Conservation (phyloP, 2,329 filamentous ascomycete genomes). For the Fusarium brevicatenulatum region DNA sequence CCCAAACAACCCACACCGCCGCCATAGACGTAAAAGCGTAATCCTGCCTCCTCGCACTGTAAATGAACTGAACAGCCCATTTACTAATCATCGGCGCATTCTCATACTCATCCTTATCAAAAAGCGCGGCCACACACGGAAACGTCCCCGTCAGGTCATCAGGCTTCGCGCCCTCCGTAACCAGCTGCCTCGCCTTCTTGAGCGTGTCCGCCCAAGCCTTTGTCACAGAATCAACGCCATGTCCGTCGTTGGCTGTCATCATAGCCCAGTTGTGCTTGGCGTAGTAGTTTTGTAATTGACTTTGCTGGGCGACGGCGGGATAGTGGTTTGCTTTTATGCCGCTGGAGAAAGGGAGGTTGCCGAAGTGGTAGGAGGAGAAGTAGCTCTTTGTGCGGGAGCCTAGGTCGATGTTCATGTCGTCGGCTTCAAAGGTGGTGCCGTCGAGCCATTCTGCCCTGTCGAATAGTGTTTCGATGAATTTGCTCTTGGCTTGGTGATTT, state of each 20-base stretch:
- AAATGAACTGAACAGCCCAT: slow-evolving; percentile 32
- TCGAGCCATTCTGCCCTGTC: slow-evolving; percentile 11
- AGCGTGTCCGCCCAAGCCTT: slow-evolving; percentile 28
- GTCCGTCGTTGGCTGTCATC: slow-evolving; percentile 25
- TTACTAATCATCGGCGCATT: slow-evolving; percentile 18
- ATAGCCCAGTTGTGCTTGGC: slow-evolving; percentile 22
- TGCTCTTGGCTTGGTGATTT: not conserved
- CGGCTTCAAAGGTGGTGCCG: not conserved
- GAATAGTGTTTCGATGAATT: slow-evolving; percentile 21
- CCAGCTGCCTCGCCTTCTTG: slow-evolving; percentile 9
- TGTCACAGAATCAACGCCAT: slow-evolving; percentile 12
- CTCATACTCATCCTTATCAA: slow-evolving; percentile 24
- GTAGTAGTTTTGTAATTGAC: slow-evolving; percentile 18
- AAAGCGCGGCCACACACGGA: slow-evolving; percentile 15
- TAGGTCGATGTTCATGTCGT: not conserved
- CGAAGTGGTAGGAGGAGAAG: slow-evolving; percentile 17
- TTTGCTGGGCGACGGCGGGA: slow-evolving; percentile 4
- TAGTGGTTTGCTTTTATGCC: slow-evolving; percentile 32
- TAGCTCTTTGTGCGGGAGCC: not conserved
- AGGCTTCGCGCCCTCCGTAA: not conserved
- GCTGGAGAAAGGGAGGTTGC: slow-evolving; percentile 28
- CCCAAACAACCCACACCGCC: slow-evolving; percentile 16
- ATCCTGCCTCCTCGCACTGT: slow-evolving; percentile 5
- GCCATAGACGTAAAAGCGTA: slow-evolving; percentile 21
- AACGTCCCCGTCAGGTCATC: slow-evolving; percentile 16